Percentiles rank a stretch among this genome's conserved stretches.
phyloP scores from a whole-genome alignment of 2,329 filamentous ascomycete species.

The Alternaria metachromatica region DNA sequence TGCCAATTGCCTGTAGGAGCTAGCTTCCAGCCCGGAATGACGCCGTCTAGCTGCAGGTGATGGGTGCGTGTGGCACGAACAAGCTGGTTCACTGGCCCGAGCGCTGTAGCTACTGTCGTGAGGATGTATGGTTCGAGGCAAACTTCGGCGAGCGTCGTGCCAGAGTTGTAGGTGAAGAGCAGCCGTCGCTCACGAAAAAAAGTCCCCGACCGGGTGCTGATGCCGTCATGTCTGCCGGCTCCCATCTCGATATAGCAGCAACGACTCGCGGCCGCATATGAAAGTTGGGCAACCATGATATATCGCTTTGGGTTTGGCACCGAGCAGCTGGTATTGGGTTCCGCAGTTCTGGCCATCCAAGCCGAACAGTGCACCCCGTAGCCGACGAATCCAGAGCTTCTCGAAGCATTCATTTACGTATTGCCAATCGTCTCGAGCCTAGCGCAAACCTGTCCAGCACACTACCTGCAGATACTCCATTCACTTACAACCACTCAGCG shows the following conservation, averaged over 20 bases:
- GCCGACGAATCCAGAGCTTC: conserved; percentile 29
- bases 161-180: neutral
- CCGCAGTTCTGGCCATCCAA: conserved; percentile 5
- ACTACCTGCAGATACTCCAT: conserved; percentile 5
- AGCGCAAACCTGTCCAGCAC: conserved; percentile 16
- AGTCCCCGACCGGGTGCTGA: conserved; percentile 12
- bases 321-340: conserved; percentile 3
- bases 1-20: conserved; percentile 31
- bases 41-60: conserved; percentile 31
- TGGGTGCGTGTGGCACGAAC: conserved; percentile 16
- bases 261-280: conserved; percentile 6
- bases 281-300: conserved; percentile 17
- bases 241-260: conserved; percentile 6
- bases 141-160: neutral
- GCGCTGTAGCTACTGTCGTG: neutral
- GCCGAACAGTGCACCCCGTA: neutral
- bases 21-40: conserved; percentile 26
- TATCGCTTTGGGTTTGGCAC: conserved; percentile 13
- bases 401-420: conserved; percentile 37
- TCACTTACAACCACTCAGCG: conserved; percentile 3
- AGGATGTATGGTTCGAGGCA: neutral
- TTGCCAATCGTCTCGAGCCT: conserved; percentile 31
- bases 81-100: neutral
- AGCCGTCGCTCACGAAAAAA: conserved; percentile 4
- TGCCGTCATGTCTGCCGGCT: conserved; percentile 30